phyloP scores from a whole-genome alignment of 768 basidiomycete genomes.

The Aureoboletus auriporus region DNA sequence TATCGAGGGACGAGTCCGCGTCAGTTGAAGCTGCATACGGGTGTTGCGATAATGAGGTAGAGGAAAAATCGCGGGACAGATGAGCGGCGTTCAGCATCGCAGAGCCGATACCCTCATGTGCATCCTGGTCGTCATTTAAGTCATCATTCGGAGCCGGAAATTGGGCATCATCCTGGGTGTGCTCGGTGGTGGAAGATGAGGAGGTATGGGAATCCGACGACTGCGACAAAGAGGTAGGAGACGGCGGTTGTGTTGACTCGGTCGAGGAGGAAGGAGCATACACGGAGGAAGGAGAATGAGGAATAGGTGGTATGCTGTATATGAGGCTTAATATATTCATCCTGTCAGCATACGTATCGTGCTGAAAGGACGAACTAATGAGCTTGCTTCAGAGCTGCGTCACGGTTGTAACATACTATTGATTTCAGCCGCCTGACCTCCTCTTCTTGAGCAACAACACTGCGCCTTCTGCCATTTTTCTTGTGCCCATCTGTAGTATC shows the following conservation, averaged over 20 bases:
- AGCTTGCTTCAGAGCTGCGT: constrained; percentile 11
- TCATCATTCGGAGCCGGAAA: constrained; percentile 18
- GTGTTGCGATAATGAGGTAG: constrained; percentile 31
- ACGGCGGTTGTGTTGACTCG: constrained; percentile 34
- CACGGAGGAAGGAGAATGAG: constrained; percentile 55
- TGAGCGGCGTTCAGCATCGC: constrained; percentile 37
- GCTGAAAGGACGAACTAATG: constrained; percentile 42
- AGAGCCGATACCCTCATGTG: constrained; percentile 42
- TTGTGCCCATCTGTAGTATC: constrained; percentile 68
- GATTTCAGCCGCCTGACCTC: constrained; percentile 83
- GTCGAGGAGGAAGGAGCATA: constrained; percentile 42
- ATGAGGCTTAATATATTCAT: constrained; percentile 91
- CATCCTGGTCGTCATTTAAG: constrained; percentile 32
- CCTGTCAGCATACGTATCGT: constrained; percentile 92
- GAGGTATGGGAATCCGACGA: constrained; percentile 51
- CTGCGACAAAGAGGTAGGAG: constrained; percentile 31
- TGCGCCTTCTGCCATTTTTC: constrained; percentile 61
- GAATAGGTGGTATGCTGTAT: constrained; percentile 78
- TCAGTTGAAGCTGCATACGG: constrained; percentile 51
- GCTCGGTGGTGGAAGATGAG: constrained; percentile 39
- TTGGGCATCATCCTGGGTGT: constrained; percentile 35
- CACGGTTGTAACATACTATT: constrained; percentile 60
- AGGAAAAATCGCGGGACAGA: constrained; percentile 27
- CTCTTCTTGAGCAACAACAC: constrained; percentile 87
- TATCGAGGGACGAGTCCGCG: constrained; percentile 29